A percentile compares a stretch with the other conserved stretches of the same genome.
Evolutionary conservation across 306 rosid genomes (phyloP).

Genomic region (Inga leiocalycina): DNA sequence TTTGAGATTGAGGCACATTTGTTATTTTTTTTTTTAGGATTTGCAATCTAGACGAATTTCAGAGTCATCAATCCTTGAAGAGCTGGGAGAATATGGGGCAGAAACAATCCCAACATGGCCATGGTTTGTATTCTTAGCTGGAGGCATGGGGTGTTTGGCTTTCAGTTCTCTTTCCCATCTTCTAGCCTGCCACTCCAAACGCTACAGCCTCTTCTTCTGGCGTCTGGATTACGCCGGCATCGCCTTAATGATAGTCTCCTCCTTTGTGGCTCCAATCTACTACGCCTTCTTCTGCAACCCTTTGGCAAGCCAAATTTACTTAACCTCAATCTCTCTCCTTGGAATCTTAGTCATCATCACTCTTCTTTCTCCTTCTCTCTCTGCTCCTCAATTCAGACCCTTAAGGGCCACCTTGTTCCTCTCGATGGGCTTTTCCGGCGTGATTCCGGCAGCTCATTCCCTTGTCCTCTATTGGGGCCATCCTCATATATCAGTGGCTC

Average conservation of each 20-base stretch:
- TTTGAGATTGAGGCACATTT: not conserved
- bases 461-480: constrained; percentile 60
- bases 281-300: constrained; percentile 76
- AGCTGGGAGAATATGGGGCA: constrained; percentile 28
- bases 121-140: constrained; percentile 79
- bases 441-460: constrained; percentile 77
- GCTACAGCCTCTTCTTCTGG: constrained; percentile 80
- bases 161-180: constrained; percentile 89
- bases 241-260: constrained; percentile 79
- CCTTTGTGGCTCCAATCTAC: constrained; percentile 89
- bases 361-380: constrained; percentile 72
- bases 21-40: constrained; percentile 37
- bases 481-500: constrained; percentile 48
- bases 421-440: constrained; percentile 90
- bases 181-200: constrained; percentile 80
- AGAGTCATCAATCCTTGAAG: constrained; percentile 34
- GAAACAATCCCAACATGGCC: constrained; percentile 74
- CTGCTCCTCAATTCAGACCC: constrained; percentile 58
- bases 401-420: constrained; percentile 74
- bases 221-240: constrained; percentile 93
- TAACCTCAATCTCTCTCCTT: constrained; percentile 65
- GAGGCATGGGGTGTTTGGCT: constrained; percentile 85
- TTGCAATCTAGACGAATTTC: constrained; percentile 42
- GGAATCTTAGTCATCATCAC: constrained; percentile 63
- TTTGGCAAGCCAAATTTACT: constrained; percentile 50